Evolutionary conservation across 768 basidiomycete species (phyloP).

Genomic region (Panaeolus papilionaceus): DNA sequence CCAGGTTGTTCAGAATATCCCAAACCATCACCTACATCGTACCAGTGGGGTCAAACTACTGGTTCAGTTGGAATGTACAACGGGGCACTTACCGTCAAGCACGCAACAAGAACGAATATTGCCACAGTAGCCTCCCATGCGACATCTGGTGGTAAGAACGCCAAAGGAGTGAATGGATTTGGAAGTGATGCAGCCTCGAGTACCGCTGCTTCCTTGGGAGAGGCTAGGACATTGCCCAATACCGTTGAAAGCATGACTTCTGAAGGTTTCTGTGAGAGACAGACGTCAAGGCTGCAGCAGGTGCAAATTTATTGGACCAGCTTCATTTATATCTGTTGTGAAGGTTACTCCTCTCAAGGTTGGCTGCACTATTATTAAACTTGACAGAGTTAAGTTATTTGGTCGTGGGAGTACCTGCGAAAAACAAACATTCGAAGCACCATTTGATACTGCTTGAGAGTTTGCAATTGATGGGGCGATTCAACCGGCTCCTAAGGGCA

Average conservation of each 20-base stretch:
- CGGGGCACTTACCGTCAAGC: slow-evolving; percentile 21
- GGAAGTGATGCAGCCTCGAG: slow-evolving; percentile 8
- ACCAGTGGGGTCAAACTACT: not conserved
- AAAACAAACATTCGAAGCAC: too few relatives aligned
- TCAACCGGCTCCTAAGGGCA: too few relatives aligned
- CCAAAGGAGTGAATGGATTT: slow-evolving; percentile 25
- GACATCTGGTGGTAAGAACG: slow-evolving; percentile 17
- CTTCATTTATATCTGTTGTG: slow-evolving; percentile 1
- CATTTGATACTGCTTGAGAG: too few relatives aligned
- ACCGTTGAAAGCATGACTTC: not conserved
- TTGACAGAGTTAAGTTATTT: too few relatives aligned
- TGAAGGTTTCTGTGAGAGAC: too few relatives aligned
- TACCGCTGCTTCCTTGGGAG: not conserved
- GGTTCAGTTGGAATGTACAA: not conserved
- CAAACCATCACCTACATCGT: slow-evolving; percentile 28
- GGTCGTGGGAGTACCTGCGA: too few relatives aligned
- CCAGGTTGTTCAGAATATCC: slow-evolving; percentile 32
- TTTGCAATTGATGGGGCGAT: too few relatives aligned
- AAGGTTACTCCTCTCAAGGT: not conserved
- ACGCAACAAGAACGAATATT: slow-evolving; percentile 19
- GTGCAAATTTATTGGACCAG: not conserved
- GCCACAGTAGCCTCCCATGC: slow-evolving; percentile 16
- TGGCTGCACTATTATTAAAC: not conserved
- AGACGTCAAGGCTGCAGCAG: too few relatives aligned
- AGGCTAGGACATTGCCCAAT: not conserved